Base-by-base conservation (phyloP, 345 rosid genomes). In the Pugionium cornutum region DNA sequence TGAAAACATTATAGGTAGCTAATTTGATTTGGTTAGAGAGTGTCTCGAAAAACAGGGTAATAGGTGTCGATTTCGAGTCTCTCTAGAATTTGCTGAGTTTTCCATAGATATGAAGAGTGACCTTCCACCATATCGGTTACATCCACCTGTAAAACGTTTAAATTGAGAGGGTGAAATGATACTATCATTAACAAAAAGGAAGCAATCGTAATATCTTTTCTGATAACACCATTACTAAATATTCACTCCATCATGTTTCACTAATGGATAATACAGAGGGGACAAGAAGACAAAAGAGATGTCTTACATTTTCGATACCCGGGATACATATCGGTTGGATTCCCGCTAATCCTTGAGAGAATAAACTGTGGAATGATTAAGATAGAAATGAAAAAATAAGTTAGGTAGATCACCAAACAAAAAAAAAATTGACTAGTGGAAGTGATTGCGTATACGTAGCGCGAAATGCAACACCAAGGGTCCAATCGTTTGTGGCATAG, bases 331-430 rank as follows among this genome's bases (percentile, higher is more conserved):
- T 66, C 25, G 96, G 86, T 79, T 94, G 96, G 69, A 94, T 85
- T 76, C 99, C 97, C 4, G 99, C 99, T 67, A 94, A 73, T 68
- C 99, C 99, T 83, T 94, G 87, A 3, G 96, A 71, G 27, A 90
- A 73, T 54, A 90, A 77, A 78, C 99, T 94, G 85, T 74, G n/a
- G 6, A 32, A 8, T 30, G 57, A 37, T 2, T 1, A n/a, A 44
- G 9, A 32, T 36, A 46, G 33, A 26, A 46, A 1, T 1, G 6
- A 1, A 11, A 53, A 31, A 33, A 5, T 52, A 53, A n/a, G 62
- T 35, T 66, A 31, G 26, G 72, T 53, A 32, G 51, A 4, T 7
- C 40, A 53, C 56, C 25, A 33, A 5, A 2, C 7, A 18, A 53
- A 18, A 8, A 7, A 4, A 5, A 26, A 18, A 2, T 54, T 25